phyloP scores from a whole-genome alignment of 306 rosid genomes.

The Geum urbanum region DNA sequence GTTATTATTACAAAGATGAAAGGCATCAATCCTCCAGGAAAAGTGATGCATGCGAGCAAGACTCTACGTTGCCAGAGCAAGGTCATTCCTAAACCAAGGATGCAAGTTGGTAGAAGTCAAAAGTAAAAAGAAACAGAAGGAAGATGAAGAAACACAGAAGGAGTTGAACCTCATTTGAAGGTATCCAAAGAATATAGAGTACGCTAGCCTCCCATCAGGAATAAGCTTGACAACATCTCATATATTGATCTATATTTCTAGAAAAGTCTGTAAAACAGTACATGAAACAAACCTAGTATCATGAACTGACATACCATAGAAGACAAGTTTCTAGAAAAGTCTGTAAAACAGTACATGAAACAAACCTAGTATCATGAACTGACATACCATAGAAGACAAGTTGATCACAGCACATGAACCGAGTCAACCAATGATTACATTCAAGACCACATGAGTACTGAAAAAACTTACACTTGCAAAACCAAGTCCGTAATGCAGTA shows the following conservation, averaged over 20 bases:
- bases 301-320: background rate
- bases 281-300: background rate
- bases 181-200: background rate
- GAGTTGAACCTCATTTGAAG: background rate
- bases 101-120: background rate
- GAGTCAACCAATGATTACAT: background rate
- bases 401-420: background rate
- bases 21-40: constrained; percentile 18
- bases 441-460: background rate
- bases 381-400: background rate
- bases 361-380: background rate
- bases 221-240: background rate
- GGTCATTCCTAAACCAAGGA: constrained; percentile 12
- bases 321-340: background rate
- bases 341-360: background rate
- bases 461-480: background rate
- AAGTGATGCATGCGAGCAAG: background rate
- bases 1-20: background rate
- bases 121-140: background rate
- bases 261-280: background rate
- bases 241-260: background rate
- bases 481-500: constrained; percentile 9
- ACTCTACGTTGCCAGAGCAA: background rate
- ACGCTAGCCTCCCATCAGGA: background rate
- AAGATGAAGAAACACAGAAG: background rate